Evolutionary conservation across 2,329 filamentous ascomycete genomes (phyloP), one percentile per base, ranked within the genome.

Genomic region (Colletotrichum cereale): DNA sequence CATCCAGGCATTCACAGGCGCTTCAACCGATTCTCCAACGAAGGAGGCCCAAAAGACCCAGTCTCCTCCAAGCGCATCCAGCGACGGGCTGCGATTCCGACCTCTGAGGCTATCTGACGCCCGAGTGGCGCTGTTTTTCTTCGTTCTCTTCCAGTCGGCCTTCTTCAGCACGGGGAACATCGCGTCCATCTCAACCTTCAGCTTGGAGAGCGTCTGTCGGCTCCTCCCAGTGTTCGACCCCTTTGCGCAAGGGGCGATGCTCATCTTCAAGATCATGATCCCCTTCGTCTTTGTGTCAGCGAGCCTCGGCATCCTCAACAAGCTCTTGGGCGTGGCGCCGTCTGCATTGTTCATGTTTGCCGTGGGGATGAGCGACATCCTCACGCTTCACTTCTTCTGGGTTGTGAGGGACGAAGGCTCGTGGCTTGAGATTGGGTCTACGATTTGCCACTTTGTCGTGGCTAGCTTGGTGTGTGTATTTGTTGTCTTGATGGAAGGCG

Each of bases 81-180:
- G n/a, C 40, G 38, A 40, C 5, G 29, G 26, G n/a, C 29, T 29
- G 58, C 26, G 26, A 14, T 86, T 84, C 82, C 92, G 96, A 52
- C 86, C 92, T 0, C 87, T 98, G 60, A 90, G 87, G 2, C 86
- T 98, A 7, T 88, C 92, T n/a, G 96, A 99, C 79, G 90, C 92
- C 5, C 93, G 96, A 47, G 92, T 97, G 42, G 92, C 94, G 1
- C 88, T 99, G 8, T 98, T 98, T 86, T 98, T 98, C 86, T 92
- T 99, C 81, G 95, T 94, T 75, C 89, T 99, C 48, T 88, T 99
- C 6, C 96, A 99, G 81, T 96, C 95, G 3, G 96, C 93, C 62
- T 99, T 99, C 82, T 99, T 98, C 87, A 94, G 92, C 83, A 98
- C 96, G 0, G 96, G 96, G 74, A 99, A 99, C 83, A 90, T 99